phyloP scores from a whole-genome alignment of 2,329 filamentous ascomycete genomes.

The Colletotrichum karsti region DNA sequence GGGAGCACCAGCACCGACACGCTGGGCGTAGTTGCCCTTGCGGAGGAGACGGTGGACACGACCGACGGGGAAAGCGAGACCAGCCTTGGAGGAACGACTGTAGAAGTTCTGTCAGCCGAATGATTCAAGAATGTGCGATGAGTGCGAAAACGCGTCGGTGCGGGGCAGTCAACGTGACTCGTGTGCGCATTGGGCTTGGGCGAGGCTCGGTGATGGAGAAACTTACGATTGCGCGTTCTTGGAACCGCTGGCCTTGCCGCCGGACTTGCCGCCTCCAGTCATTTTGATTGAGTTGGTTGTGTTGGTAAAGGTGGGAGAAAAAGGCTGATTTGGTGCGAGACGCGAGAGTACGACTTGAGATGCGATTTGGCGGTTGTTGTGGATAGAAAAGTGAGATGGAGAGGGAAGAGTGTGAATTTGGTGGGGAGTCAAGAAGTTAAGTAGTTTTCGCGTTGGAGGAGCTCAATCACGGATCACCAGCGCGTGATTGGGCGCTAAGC shows the following conservation, averaged over 20 bases:
- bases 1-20: constrained; percentile 97
- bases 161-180: too few relatives aligned
- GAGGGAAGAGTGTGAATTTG: constrained; percentile 41
- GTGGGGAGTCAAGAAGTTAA: constrained; percentile 61
- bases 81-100: constrained; percentile 98
- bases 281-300: constrained; percentile 75
- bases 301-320: constrained; percentile 35
- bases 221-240: constrained; percentile 99
- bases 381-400: constrained; percentile 39
- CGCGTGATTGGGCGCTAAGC: constrained; percentile 38
- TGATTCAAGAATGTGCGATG: too few relatives aligned
- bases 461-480: constrained; percentile 61
- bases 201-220: neutral
- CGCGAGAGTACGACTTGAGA: constrained; percentile 11
- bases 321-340: constrained; percentile 20
- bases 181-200: too few relatives aligned
- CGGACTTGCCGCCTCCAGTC: constrained; percentile 99
- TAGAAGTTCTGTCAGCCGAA: too few relatives aligned
- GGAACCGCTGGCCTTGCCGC: constrained; percentile 98
- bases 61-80: constrained; percentile 98
- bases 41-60: constrained; percentile 99
- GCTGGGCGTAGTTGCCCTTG: constrained; percentile 99
- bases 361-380: constrained; percentile 34
- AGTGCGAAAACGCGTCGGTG: too few relatives aligned
- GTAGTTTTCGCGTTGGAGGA: constrained; percentile 60